Conservation (phyloP, 192 early-diverging fungal genomes). For the Dimargaris xerosporica region DNA sequence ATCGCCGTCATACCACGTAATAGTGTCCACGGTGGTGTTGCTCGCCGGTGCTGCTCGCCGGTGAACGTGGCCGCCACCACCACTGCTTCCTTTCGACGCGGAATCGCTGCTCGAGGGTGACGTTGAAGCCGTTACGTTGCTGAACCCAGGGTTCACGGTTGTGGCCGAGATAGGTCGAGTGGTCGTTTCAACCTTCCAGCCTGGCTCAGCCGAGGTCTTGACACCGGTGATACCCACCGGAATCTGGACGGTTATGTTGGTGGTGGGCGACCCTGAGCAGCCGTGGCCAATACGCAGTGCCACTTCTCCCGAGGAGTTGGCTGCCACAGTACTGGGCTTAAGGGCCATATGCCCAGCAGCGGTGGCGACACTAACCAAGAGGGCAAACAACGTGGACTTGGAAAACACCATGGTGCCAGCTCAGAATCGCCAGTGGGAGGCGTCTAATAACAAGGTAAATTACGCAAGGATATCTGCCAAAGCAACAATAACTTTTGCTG, state of each 20-base stretch:
- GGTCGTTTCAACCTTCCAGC: background rate
- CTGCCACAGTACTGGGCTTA: background rate
- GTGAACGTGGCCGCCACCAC: background rate
- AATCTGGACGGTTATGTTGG: background rate
- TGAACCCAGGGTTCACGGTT: background rate
- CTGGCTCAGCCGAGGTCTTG: background rate
- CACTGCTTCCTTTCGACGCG: background rate
- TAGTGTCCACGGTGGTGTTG: background rate
- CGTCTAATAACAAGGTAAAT: background rate
- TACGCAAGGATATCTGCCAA: background rate
- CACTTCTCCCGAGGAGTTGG: background rate
- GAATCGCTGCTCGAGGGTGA: background rate
- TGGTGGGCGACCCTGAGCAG: background rate
- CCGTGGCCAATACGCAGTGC: background rate
- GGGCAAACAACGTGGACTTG: no score
- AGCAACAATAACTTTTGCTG: background rate
- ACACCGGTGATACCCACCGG: background rate
- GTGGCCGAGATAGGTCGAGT: background rate
- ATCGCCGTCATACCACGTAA: background rate
- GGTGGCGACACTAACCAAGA: background rate
- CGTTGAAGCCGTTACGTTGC: background rate
- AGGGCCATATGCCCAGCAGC: background rate
- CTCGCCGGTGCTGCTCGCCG: background rate
- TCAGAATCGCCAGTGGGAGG: no score
- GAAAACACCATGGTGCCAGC: no score